These are phyloP conservation scores for Pseudogymnoascus sp. DNA, from an alignment of 2,329 filamentous ascomycete genomes.

Conservation along the genomic window DNA sequence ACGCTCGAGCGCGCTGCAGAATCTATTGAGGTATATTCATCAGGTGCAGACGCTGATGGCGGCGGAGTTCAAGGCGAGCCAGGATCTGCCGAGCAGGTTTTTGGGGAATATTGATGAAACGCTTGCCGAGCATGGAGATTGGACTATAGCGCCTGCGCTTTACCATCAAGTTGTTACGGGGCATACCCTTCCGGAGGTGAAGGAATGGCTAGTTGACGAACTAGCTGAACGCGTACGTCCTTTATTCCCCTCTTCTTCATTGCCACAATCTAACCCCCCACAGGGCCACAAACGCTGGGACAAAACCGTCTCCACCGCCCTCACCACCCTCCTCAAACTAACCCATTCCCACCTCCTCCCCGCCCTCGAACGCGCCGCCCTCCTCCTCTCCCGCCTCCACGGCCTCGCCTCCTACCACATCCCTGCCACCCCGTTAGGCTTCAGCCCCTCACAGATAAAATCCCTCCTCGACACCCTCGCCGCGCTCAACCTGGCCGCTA, in stretches of 20 bases:
- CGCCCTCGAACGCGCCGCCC: conserved; percentile 71
- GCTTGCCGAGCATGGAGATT: conserved; percentile 56
- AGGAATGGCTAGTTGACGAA: conserved; percentile 83
- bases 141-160: conserved; percentile 65
- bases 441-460: conserved; percentile 56
- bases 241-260: not conserved
- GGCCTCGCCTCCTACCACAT: conserved; percentile 76
- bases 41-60: conserved; percentile 74
- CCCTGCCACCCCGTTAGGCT: conserved; percentile 54
- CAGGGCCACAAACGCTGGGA: conserved; percentile 95
- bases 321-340: conserved; percentile 69
- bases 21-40: conserved; percentile 74
- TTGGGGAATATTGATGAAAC: conserved; percentile 71
- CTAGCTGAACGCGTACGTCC: conserved; percentile 64
- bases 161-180: conserved; percentile 83
- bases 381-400: conserved; percentile 74
- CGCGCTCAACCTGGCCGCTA: conserved; percentile 66
- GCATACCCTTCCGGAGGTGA: conserved; percentile 65
- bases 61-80: conserved; percentile 74
- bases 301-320: conserved; percentile 70
- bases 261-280: not conserved
- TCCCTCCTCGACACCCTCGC: conserved; percentile 63
- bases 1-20: conserved; percentile 81
- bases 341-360: conserved; percentile 85
- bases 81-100: conserved; percentile 73